Evolutionary conservation across 2,329 filamentous ascomycete species (phyloP).

Genomic region (Colletotrichum sansevieriae): DNA sequence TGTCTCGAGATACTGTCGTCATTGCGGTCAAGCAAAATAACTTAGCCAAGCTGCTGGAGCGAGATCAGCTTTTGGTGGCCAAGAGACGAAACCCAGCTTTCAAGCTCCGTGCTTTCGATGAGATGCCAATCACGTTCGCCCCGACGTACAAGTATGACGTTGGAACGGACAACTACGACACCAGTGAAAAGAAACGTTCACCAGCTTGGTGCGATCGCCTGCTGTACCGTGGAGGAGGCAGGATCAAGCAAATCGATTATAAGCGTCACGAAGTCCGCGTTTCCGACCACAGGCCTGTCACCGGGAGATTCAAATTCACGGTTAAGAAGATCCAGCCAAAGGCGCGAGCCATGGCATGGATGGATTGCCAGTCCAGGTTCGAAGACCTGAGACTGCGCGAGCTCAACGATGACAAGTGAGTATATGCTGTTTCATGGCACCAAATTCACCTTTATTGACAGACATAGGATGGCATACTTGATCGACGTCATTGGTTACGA

Average conservation of each 20-base stretch:
- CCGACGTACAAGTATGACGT: slow-evolving; percentile 99
- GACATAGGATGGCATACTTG: slow-evolving; percentile 39
- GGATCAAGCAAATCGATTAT: slow-evolving; percentile 91
- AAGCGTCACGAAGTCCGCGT: slow-evolving; percentile 88
- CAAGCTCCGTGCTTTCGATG: slow-evolving; percentile 88
- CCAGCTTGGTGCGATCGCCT: slow-evolving; percentile 98
- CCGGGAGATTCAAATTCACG: slow-evolving; percentile 83
- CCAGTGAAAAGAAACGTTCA: slow-evolving; percentile 91
- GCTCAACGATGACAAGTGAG: slow-evolving; percentile 82
- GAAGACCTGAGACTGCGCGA: slow-evolving; percentile 78
- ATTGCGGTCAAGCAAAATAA: slow-evolving; percentile 86
- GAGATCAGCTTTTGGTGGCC: slow-evolving; percentile 92
- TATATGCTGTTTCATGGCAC: slow-evolving; percentile 42
- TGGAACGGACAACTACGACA: slow-evolving; percentile 92
- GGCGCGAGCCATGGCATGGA: slow-evolving; percentile 75
- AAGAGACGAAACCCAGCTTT: slow-evolving; percentile 91
- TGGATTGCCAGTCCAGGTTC: slow-evolving; percentile 81
- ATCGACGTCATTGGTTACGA: slow-evolving; percentile 42
- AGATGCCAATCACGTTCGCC: slow-evolving; percentile 89
- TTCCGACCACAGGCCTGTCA: slow-evolving; percentile 94
- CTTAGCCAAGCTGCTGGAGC: slow-evolving; percentile 86
- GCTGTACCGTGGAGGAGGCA: slow-evolving; percentile 84
- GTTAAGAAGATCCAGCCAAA: slow-evolving; percentile 84
- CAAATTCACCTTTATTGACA: neutral
- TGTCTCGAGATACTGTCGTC: slow-evolving; percentile 93